Evolutionary conservation across 768 basidiomycete species (phyloP).

Genomic region (Russula virescens): DNA sequence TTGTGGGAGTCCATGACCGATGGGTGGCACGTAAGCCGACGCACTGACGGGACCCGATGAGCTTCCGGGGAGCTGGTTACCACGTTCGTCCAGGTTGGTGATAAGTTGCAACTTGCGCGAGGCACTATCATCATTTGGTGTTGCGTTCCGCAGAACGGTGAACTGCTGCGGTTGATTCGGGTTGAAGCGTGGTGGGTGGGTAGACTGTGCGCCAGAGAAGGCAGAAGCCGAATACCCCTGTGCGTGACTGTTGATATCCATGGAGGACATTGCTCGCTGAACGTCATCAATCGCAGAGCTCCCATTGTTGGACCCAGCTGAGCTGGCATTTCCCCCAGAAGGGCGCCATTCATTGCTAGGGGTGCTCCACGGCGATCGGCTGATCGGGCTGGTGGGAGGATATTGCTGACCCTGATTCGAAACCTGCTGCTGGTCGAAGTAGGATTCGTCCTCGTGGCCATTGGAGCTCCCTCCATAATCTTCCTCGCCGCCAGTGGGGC

Average conservation of each 20-base stretch:
- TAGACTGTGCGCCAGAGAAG: constrained; percentile 43
- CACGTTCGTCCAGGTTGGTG: constrained; percentile 62
- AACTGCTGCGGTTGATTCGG: constrained; percentile 36
- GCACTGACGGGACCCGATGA: constrained; percentile 46
- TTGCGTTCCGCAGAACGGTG: constrained; percentile 38
- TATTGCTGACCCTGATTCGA: constrained; percentile 33
- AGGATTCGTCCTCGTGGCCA: constrained; percentile 54
- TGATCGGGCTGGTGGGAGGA: constrained; percentile 53
- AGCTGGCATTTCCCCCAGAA: constrained; percentile 32
- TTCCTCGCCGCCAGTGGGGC: constrained; percentile 51
- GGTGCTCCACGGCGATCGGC: constrained; percentile 60
- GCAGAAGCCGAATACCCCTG: constrained; percentile 29
- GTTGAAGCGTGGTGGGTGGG: constrained; percentile 68
- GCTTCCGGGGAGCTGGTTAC: constrained; percentile 41
- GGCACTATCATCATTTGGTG: constrained; percentile 35
- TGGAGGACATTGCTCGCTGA: constrained; percentile 60
- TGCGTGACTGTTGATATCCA: constrained; percentile 50
- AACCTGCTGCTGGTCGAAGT: constrained; percentile 38
- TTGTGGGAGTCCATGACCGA: constrained; percentile 37
- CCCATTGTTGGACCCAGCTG: constrained; percentile 26
- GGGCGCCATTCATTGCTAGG: constrained; percentile 57
- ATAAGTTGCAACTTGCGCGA: constrained; percentile 49
- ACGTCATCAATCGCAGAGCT: constrained; percentile 63
- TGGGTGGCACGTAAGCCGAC: constrained; percentile 40
- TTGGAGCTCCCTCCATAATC: constrained; percentile 51